A percentile compares a stretch with the other conserved stretches of the same genome.
Evolutionary conservation across 1,284 basidiomycete genomes (phyloP).

Genomic region (Cutaneotrichosporon sp.): DNA sequence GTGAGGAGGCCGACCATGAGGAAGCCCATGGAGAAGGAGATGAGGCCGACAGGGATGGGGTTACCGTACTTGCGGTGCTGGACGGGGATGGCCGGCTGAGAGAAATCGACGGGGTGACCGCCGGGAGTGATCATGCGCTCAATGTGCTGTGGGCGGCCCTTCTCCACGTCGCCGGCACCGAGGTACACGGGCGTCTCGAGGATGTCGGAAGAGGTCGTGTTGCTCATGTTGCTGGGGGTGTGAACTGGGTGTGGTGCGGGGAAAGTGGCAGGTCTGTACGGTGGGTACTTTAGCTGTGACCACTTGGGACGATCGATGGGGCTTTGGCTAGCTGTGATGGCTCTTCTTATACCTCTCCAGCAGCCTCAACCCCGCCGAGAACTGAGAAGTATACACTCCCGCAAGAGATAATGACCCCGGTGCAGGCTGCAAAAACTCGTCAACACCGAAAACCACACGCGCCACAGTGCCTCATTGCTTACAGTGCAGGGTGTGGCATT

Average conservation of each 20-base stretch:
- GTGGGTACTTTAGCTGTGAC: no score
- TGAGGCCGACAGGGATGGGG: conserved; percentile 19
- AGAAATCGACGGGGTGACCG: conserved; percentile 24
- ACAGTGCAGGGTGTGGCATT: no score
- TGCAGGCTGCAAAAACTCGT: no score
- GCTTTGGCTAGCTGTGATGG: no score
- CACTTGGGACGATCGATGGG: no score
- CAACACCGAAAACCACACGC: no score
- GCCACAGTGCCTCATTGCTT: no score
- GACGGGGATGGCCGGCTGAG: conserved; percentile 21
- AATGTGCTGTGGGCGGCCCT: conserved; percentile 14
- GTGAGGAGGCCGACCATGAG: conserved; percentile 15
- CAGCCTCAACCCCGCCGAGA: no score
- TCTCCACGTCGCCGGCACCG: conserved; percentile 17
- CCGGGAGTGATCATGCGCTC: conserved; percentile 18
- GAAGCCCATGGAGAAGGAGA: conserved; percentile 11
- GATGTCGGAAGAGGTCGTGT: background rate
- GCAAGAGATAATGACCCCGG: no score
- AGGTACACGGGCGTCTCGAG: conserved; percentile 10
- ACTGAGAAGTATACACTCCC: no score
- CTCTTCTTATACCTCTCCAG: no score
- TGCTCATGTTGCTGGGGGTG: background rate
- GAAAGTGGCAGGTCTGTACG: no score
- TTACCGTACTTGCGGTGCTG: conserved; percentile 23
- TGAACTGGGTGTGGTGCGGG: background rate